These are phyloP conservation scores for Jaltomata sinuosa DNA, from an alignment of 257 asterid species.

Conservation along the genomic window DNA sequence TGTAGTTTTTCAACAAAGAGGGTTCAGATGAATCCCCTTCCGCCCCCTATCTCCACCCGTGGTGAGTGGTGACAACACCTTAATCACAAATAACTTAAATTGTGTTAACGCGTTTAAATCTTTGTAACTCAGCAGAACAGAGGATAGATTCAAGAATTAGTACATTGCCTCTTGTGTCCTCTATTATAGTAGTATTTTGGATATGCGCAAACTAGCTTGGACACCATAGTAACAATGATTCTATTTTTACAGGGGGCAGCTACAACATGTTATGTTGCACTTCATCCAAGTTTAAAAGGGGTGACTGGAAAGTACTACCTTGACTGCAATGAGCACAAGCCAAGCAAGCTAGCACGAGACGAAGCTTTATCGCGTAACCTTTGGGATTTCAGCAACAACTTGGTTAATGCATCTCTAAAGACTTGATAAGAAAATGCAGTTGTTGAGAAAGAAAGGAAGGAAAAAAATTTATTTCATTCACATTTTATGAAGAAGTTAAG, in stretches of 20 bases:
- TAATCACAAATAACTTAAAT: not conserved
- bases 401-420: slow-evolving; percentile 33
- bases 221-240: not conserved
- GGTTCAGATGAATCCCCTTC: not conserved
- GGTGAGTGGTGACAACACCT: not conserved
- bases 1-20: not conserved
- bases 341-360: slow-evolving; percentile 32
- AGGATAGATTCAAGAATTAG: not conserved
- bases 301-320: slow-evolving; percentile 48
- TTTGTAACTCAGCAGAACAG: not conserved
- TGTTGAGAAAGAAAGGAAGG: not conserved
- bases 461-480: not conserved
- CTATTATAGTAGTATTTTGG: no score
- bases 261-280: slow-evolving; percentile 72
- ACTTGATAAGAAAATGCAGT: slow-evolving; percentile 1
- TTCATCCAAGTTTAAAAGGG: slow-evolving; percentile 44
- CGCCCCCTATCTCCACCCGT: not conserved
- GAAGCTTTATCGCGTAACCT: slow-evolving; percentile 35
- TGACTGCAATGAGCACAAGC: slow-evolving; percentile 41
- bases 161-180: not conserved
- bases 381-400: slow-evolving; percentile 67
- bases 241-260: slow-evolving; percentile 49
- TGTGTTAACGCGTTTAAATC: not conserved
- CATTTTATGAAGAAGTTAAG: not conserved
- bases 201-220: not conserved